A percentile compares a stretch with the other conserved stretches of the same genome.
Conservation (phyloP, 192 early-diverging fungal species). For the Obelidium mucronatum region DNA sequence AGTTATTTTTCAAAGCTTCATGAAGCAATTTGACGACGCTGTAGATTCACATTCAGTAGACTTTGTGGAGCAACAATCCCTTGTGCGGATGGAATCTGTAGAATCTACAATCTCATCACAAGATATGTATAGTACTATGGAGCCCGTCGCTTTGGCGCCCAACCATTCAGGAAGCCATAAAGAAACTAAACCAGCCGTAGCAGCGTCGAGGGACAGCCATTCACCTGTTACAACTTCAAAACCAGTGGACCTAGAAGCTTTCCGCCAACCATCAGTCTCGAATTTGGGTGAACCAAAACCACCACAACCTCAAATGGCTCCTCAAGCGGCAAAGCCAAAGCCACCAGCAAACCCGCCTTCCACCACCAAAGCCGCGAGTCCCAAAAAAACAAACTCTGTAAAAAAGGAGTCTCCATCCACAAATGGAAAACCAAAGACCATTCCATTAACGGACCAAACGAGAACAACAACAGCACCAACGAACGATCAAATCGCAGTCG, state of each 20-base stretch:
- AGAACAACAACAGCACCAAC: not conserved
- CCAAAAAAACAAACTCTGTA: not conserved
- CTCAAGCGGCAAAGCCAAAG: not conserved
- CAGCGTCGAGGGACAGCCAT: too few species aligned
- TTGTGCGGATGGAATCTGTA: not conserved
- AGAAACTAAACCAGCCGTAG: too few species aligned
- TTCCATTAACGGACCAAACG: not conserved
- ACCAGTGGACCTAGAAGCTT: not conserved
- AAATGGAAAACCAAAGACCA: not conserved
- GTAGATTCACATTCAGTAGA: not conserved
- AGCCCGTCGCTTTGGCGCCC: not conserved
- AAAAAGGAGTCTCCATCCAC: not conserved
- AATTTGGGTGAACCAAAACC: too few species aligned
- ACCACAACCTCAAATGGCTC: not conserved
- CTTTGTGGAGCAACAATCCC: not conserved
- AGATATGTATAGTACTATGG: not conserved
- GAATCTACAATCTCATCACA: not conserved
- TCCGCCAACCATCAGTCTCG: not conserved
- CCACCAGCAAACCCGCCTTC: not conserved
- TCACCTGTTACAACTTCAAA: not conserved
- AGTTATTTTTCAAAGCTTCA: not conserved
- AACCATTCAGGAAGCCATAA: too few species aligned
- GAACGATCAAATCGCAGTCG: not conserved
- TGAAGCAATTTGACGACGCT: constrained; percentile 19
- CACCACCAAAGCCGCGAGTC: not conserved